Base-by-base conservation (phyloP, 176 grass and related monocot species). In the Raddia distichophylla region DNA sequence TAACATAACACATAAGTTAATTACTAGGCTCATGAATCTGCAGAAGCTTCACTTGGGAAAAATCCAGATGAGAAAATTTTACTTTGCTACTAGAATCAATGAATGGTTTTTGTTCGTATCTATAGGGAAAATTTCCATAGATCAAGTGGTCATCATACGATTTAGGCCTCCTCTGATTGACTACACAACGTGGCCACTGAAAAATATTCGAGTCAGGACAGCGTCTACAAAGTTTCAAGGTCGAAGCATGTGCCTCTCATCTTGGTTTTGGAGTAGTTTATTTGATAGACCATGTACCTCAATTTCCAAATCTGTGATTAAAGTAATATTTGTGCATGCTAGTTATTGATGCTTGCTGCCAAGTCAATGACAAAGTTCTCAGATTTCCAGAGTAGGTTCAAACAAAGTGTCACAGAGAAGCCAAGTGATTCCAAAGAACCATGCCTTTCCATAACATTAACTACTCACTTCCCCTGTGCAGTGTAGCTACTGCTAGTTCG, bases 31-130 rank as follows among this genome's bases (percentile, higher is more conserved):
- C 74, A 66, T 90, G 82, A 80, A 81, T 78, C 77, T 82, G 85
- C 47, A 82, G 82, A 91, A 91, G 67, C 77, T 91, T 88, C 86
- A 85, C 59, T 44, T 50, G 42, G 43, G 17, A 43, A 89, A 75
- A 75, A 80, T 84, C 87, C 81, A 89, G 57, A 62, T 54, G 43
- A 80, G 20, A 58, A 76, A 50, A 4, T 12, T 40, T 85, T 91
- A 72, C 73, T 73, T 66, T 80, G 71, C 64, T 86, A 15, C 78
- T 75, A 79, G 48, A 75, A 82, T 72, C 66, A 73, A 57, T 74
- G 52, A 8, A 3, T 63, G 17, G 10, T 53, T 79, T 74, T 74
- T 79, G 83, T 79, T 84, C 77, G 68, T 55, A 70, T 86, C 11
- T 74, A 69, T 67, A 77, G 62, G 17, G 5, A 48, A 55, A 60